These are phyloP conservation scores for Kazachstania martiniae DNA, from an alignment of 805 yeast genomes.

Conservation along the genomic window DNA sequence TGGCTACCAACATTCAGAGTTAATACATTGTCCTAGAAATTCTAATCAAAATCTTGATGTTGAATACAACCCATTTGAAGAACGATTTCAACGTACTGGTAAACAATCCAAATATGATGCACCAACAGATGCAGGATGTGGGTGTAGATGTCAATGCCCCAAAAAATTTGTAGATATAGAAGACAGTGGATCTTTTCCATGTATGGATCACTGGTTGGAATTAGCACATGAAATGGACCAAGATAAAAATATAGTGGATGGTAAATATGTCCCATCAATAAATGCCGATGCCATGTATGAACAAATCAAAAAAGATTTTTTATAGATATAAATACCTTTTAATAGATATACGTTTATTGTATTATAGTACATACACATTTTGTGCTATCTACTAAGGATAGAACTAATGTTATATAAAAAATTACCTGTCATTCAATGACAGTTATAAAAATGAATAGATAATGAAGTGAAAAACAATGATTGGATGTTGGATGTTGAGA, in stretches of 20 bases:
- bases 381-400: too few species aligned
- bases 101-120: constrained; percentile 26
- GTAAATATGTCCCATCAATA: constrained; percentile 5
- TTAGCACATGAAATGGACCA: constrained; percentile 10
- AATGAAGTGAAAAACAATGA: constrained; percentile 1
- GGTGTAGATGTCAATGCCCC: constrained; percentile 86
- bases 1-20: constrained; percentile 74
- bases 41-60: constrained; percentile 11
- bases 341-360: too few species aligned
- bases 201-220: constrained; percentile 44
- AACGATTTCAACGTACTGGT: constrained; percentile 12
- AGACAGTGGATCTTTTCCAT: constrained; percentile 40
- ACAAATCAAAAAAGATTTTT: constrained; percentile 2
- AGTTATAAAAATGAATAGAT: too few species aligned
- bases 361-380: too few species aligned
- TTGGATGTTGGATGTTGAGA: neutral
- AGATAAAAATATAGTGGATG: constrained; percentile 4
- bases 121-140: constrained; percentile 42
- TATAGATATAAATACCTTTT: too few species aligned
- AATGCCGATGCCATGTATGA: constrained; percentile 2
- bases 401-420: too few species aligned
- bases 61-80: constrained; percentile 29
- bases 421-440: too few species aligned
- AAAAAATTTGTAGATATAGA: constrained; percentile 41
- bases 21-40: constrained; percentile 77